Conservation (phyloP, 176 grass and related monocot species). For the Oryza longistaminata region DNA sequence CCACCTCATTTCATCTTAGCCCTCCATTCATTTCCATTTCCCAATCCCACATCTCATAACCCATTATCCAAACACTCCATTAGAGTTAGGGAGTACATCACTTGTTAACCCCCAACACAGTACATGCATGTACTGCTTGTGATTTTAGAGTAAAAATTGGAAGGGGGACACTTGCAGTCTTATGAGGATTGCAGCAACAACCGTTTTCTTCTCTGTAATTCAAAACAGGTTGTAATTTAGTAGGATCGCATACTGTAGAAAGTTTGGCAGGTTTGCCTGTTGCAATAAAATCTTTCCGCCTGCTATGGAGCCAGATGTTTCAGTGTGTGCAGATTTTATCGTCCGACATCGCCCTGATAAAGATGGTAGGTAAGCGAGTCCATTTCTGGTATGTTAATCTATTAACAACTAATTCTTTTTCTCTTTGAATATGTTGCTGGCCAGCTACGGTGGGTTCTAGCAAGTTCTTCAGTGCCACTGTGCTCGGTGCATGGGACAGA, state of each 20-base stretch:
- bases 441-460: conserved; percentile 44
- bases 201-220: neutral
- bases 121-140: neutral
- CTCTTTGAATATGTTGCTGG: conserved; percentile 14
- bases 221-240: conserved; percentile 2
- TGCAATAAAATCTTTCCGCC: neutral
- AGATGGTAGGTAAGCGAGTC: conserved; percentile 29
- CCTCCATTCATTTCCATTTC: too few species aligned
- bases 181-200: neutral
- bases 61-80: too few species aligned
- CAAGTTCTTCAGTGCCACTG: conserved; percentile 32
- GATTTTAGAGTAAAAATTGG: conserved; percentile 30
- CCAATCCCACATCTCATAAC: too few species aligned
- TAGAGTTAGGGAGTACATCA: neutral
- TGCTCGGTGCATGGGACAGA: conserved; percentile 23
- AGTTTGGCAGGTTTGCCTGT: neutral
- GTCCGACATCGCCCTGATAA: neutral
- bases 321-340: neutral
- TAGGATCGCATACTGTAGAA: neutral
- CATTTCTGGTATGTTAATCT: conserved; percentile 20
- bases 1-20: too few species aligned
- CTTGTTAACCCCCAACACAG: neutral
- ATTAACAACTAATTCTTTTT: neutral
- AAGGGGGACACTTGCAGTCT: neutral
- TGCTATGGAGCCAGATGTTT: conserved; percentile 8